Evolutionary conservation across 108 stramenopile genomes (phyloP).

Genomic region (Pseudonitzschia multiseries): DNA sequence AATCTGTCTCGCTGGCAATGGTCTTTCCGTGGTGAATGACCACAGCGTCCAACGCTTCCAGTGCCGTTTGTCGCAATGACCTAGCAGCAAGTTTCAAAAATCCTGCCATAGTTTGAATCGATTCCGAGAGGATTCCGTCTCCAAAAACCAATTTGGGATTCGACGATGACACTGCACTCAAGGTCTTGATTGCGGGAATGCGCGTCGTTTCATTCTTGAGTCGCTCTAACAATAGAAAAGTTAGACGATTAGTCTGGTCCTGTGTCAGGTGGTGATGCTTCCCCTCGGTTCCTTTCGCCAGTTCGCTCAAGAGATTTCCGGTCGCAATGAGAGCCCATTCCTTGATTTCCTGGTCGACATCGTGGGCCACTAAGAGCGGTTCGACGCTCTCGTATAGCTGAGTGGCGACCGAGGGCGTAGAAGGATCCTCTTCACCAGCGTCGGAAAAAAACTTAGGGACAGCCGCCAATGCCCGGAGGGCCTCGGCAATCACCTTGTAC

Average conservation of each 20-base stretch:
- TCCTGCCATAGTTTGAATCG: conserved; percentile 72
- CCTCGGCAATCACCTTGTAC: conserved; percentile 97
- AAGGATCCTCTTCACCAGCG: conserved; percentile 25
- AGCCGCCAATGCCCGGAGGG: conserved; percentile 80
- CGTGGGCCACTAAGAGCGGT: conserved; percentile 89
- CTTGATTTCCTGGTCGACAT: conserved; percentile 98
- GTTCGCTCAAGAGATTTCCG: conserved; percentile 56
- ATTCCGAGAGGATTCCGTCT: conserved; percentile 61
- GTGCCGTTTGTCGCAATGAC: conserved; percentile 76
- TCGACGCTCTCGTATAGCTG: conserved; percentile 84
- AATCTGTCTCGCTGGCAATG: conserved; percentile 29
- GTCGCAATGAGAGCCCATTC: conserved; percentile 82
- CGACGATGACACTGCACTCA: conserved; percentile 65
- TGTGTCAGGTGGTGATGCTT: conserved; percentile 45
- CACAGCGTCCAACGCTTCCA: conserved; percentile 80
- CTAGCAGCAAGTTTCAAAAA: conserved; percentile 89
- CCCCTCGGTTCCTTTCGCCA: conserved; percentile 21
- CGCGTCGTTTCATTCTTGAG: conserved; percentile 95
- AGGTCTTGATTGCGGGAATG: conserved; percentile 88
- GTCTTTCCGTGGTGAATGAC: conserved; percentile 56
- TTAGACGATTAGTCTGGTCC: conserved; percentile 59
- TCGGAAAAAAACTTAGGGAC: conserved; percentile 63
- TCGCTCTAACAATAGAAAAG: conserved; percentile 80
- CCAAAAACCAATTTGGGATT: conserved; percentile 69
- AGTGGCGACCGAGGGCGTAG: conserved; percentile 49